Evolutionary conservation across 2,329 filamentous ascomycete genomes (phyloP).

Genomic region (Fusarium sp.): DNA sequence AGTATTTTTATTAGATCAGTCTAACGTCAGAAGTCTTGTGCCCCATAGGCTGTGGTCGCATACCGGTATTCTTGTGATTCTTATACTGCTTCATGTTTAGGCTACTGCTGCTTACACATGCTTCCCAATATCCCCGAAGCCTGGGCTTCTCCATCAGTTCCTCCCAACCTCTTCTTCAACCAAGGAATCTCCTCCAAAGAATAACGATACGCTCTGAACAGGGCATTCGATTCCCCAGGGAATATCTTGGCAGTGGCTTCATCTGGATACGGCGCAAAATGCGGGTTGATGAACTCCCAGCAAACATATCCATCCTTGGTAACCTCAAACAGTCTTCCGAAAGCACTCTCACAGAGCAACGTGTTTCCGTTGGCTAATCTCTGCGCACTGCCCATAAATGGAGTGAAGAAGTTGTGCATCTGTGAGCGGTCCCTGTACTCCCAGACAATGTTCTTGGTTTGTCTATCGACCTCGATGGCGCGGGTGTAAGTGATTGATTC

Average conservation of each 20-base stretch:
- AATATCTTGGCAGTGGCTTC: constrained; percentile 39
- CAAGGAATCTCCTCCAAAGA: constrained; percentile 42
- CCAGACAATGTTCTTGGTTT: constrained; percentile 40
- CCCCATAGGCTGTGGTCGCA: no score
- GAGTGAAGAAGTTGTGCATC: constrained; percentile 45
- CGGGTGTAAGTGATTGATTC: constrained; percentile 45
- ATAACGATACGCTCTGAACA: constrained; percentile 44
- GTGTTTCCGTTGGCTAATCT: constrained; percentile 43
- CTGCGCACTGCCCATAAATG: constrained; percentile 46
- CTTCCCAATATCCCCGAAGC: neutral
- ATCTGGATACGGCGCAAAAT: constrained; percentile 42
- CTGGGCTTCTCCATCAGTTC: neutral
- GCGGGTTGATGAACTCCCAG: constrained; percentile 45
- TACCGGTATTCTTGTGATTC: no score
- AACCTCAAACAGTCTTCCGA: constrained; percentile 43
- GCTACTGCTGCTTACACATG: neutral
- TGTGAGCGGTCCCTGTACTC: constrained; percentile 44
- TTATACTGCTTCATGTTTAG: neutral
- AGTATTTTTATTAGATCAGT: no score
- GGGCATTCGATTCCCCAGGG: constrained; percentile 43
- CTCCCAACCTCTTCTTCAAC: constrained; percentile 18
- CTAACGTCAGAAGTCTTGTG: no score
- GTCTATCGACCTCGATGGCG: constrained; percentile 39
- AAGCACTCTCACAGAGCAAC: constrained; percentile 42
- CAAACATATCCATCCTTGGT: constrained; percentile 40